phyloP scores from a whole-genome alignment of 495 filamentous ascomycete species.

The Platismatia glauca region DNA sequence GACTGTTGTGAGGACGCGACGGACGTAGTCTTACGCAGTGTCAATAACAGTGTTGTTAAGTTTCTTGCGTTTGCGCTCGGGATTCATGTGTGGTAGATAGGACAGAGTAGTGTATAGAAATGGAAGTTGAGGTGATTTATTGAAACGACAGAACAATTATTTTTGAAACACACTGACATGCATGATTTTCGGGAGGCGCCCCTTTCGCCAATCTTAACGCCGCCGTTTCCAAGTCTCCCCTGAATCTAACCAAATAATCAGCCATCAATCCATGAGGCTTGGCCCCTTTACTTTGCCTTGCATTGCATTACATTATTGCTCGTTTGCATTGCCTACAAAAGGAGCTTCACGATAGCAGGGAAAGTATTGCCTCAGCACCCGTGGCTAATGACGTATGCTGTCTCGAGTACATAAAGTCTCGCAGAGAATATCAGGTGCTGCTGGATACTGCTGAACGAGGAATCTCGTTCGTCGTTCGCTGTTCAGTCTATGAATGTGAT shows the following conservation, averaged over 20 bases:
- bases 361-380: not conserved
- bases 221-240: conserved; percentile 1
- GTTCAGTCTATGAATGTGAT: not conserved
- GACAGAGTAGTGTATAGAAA: not conserved
- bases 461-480: not conserved
- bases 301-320: not conserved
- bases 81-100: not conserved
- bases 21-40: not conserved
- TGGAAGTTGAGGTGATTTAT: not conserved
- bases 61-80: not conserved
- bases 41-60: not conserved
- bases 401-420: not conserved
- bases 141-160: not conserved
- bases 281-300: not conserved
- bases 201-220: conserved; percentile 10
- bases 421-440: not conserved
- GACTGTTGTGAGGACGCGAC: not conserved
- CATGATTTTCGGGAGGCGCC: conserved; percentile 2
- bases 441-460: not conserved
- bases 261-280: not conserved
- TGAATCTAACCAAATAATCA: not conserved
- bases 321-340: not conserved
- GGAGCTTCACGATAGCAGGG: not conserved
- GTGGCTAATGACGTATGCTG: not conserved
- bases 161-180: conserved; percentile 8